These are phyloP conservation scores for Hemileia vastatrix DNA, from an alignment of 1,284 basidiomycete species.

Conservation along the genomic window DNA sequence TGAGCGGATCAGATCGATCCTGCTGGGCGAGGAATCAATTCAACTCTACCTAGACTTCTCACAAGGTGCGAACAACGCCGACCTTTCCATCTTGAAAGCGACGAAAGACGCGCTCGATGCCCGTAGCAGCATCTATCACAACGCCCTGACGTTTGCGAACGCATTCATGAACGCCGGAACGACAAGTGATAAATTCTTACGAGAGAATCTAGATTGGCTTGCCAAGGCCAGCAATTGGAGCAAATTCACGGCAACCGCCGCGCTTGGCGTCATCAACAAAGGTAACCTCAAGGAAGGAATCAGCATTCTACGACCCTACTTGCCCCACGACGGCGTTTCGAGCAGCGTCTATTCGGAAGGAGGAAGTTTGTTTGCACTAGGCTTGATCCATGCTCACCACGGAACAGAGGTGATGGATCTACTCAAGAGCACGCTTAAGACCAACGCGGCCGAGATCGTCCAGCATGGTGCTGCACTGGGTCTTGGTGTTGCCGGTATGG, in stretches of 20 bases:
- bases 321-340: conserved; percentile 63
- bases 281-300: conserved; percentile 85
- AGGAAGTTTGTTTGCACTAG: conserved; percentile 82
- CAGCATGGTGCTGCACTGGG: conserved; percentile 91
- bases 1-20: conserved; percentile 50
- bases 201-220: conserved; percentile 90
- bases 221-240: conserved; percentile 88
- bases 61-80: conserved; percentile 80
- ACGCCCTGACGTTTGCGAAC: conserved; percentile 83
- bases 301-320: conserved; percentile 79
- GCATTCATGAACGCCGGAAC: conserved; percentile 93
- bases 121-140: conserved; percentile 88
- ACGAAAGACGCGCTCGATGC: conserved; percentile 86
- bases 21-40: conserved; percentile 77
- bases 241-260: conserved; percentile 89
- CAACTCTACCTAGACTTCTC: conserved; percentile 86
- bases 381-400: conserved; percentile 69
- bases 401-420: conserved; percentile 54
- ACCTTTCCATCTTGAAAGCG: conserved; percentile 76
- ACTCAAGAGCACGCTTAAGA: conserved; percentile 64
- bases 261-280: conserved; percentile 88
- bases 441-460: conserved; percentile 64
- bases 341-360: conserved; percentile 67
- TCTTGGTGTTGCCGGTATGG: conserved; percentile 83
- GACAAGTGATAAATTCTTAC: conserved; percentile 77